Conservation (phyloP, 176 grass and related monocot species). For the Zea mays region Zm-B73-REFERENCE-NAM-5.0 NC_050097.1:43574001-43574500, state of each 20-base stretch:
- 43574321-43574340: conserved; percentile 33
- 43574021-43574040: neutral
- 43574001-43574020: neutral
- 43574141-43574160: too few relatives aligned
- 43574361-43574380: conserved; percentile 17
- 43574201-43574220: neutral
- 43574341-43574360: neutral
- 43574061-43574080: conserved; percentile 19
- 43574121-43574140: too few relatives aligned
- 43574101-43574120: neutral
- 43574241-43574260: neutral
- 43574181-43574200: neutral
- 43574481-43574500: conserved; percentile 16
- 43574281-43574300: neutral
- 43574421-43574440: conserved; percentile 28
- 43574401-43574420: conserved; percentile 29
- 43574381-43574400: conserved; percentile 26
- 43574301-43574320: neutral
- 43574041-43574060: neutral
- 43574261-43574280: too few relatives aligned
- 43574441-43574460: conserved; percentile 21
- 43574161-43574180: neutral
- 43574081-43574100: neutral
- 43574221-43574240: neutral
- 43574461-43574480: neutral